Conservation (phyloP, 2,329 filamentous ascomycete genomes). For the Zymoseptoria pseudotritici region DNA sequence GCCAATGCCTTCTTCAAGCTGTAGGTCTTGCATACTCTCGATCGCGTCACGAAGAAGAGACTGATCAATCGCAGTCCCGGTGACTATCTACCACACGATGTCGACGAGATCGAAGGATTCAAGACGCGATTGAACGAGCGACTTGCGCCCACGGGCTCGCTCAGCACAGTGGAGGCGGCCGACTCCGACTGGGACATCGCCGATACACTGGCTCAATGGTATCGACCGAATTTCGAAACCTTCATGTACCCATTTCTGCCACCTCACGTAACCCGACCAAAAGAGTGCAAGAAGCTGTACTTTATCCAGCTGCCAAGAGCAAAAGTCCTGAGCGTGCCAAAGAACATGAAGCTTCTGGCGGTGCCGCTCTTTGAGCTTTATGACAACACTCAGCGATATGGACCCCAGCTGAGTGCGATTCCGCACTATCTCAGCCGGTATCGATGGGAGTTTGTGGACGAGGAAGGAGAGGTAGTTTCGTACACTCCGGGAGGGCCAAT, state of each 20-base stretch:
- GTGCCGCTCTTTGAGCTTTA: slow-evolving; percentile 97
- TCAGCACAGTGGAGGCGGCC: slow-evolving; percentile 61
- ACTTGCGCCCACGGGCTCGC: slow-evolving; percentile 70
- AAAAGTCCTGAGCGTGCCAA: slow-evolving; percentile 91
- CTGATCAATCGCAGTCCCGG: slow-evolving; percentile 56
- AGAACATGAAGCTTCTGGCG: slow-evolving; percentile 98
- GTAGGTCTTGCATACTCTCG: slow-evolving; percentile 32
- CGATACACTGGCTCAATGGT: slow-evolving; percentile 96
- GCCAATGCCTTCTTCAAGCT: slow-evolving; percentile 99
- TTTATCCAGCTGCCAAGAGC: slow-evolving; percentile 89
- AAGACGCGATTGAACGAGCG: slow-evolving; percentile 87
- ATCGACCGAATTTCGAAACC: slow-evolving; percentile 97
- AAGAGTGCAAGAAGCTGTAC: slow-evolving; percentile 99
- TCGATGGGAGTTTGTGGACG: slow-evolving; percentile 96
- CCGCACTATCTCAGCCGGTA: slow-evolving; percentile 90
- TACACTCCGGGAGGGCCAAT: slow-evolving; percentile 26
- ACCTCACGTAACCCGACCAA: slow-evolving; percentile 88
- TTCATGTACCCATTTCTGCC: slow-evolving; percentile 99
- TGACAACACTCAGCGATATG: slow-evolving; percentile 91
- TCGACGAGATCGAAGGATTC: slow-evolving; percentile 92
- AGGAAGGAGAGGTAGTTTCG: slow-evolving; percentile 71
- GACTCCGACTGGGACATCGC: slow-evolving; percentile 76
- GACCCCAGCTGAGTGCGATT: slow-evolving; percentile 91
- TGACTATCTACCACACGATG: slow-evolving; percentile 82
- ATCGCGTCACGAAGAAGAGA: neutral